Evolutionary conservation across 768 basidiomycete species (phyloP).

Genomic region (Daedalea quercina): DNA sequence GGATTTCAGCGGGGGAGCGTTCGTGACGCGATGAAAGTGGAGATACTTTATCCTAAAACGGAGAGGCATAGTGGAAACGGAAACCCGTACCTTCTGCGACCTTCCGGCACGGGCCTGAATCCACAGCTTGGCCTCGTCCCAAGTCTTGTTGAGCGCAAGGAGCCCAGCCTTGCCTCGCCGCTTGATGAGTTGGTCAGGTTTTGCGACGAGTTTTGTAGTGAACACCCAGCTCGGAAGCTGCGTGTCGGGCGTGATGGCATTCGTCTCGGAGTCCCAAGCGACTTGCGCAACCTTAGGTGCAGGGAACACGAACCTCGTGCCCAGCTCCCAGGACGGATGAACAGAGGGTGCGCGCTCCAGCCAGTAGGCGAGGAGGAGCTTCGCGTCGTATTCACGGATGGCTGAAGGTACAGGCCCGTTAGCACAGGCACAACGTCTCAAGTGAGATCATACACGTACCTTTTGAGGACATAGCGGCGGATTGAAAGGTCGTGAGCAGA

Average conservation of each 20-base stretch:
- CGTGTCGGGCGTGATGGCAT: conserved; percentile 49
- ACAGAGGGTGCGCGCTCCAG: conserved; percentile 83
- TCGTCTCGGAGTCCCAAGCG: conserved; percentile 72
- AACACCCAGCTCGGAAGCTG: conserved; percentile 77
- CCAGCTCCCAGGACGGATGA: conserved; percentile 49
- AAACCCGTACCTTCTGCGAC: conserved; percentile 63
- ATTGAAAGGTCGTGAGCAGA: conserved; percentile 5
- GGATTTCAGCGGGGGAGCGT: neutral
- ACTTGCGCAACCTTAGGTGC: conserved; percentile 79
- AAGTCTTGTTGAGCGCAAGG: conserved; percentile 88
- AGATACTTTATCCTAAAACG: neutral
- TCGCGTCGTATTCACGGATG: conserved; percentile 98
- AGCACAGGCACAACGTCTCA: neutral
- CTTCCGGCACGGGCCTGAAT: conserved; percentile 86
- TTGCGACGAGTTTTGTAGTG: conserved; percentile 84
- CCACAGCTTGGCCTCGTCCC: conserved; percentile 85
- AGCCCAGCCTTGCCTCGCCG: conserved; percentile 98
- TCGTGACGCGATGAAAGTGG: neutral
- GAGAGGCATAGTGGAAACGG: neutral
- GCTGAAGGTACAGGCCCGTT: conserved; percentile 29
- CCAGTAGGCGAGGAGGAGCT: conserved; percentile 97
- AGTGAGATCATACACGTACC: conserved; percentile 10
- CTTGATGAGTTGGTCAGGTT: conserved; percentile 99
- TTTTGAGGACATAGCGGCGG: conserved; percentile 24
- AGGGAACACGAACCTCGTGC: conserved; percentile 58